A percentile compares a stretch with the other conserved stretches of the same genome.
phyloP scores from a whole-genome alignment of 257 asterid genomes.

The Gynochthodes officinalis region DNA sequence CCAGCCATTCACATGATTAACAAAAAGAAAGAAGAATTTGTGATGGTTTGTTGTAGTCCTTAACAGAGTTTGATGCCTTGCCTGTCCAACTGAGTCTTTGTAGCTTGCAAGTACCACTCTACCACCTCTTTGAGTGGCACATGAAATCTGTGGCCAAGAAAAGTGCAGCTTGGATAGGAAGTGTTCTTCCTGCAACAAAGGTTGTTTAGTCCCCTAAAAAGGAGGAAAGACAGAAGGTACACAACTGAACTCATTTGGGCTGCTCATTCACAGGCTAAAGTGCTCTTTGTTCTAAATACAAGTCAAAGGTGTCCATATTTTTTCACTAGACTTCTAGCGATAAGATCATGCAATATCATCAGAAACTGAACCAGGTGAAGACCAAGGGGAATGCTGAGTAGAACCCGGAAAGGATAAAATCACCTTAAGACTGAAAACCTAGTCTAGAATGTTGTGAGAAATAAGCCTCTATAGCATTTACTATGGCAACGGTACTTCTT shows the following conservation, averaged over 20 bases:
- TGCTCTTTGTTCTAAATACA: not conserved
- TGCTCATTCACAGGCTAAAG: not conserved
- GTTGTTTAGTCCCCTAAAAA: not conserved
- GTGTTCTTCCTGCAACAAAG: slow-evolving; percentile 23
- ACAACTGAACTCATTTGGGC: not conserved
- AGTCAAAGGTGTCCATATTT: not conserved
- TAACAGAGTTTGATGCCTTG: not conserved
- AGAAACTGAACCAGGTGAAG: not conserved
- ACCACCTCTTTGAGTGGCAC: slow-evolving; percentile 14
- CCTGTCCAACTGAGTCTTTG: slow-evolving; percentile 23
- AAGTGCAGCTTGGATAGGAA: slow-evolving; percentile 19
- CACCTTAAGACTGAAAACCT: not conserved
- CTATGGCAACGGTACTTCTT: too few species aligned
- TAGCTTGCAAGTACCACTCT: slow-evolving; percentile 29
- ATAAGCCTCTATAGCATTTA: too few species aligned
- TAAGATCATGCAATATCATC: not conserved
- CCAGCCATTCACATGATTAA: not conserved
- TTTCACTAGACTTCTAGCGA: not conserved
- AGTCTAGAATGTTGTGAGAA: too few species aligned
- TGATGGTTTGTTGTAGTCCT: not conserved
- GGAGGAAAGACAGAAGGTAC: too few species aligned
- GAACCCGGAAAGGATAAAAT: not conserved
- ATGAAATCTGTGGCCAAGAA: slow-evolving; percentile 22
- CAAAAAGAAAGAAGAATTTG: not conserved
- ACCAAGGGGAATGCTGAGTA: not conserved